phyloP scores from a whole-genome alignment of 176 grass and related monocot genomes.

The Triticum timopheevii region DNA sequence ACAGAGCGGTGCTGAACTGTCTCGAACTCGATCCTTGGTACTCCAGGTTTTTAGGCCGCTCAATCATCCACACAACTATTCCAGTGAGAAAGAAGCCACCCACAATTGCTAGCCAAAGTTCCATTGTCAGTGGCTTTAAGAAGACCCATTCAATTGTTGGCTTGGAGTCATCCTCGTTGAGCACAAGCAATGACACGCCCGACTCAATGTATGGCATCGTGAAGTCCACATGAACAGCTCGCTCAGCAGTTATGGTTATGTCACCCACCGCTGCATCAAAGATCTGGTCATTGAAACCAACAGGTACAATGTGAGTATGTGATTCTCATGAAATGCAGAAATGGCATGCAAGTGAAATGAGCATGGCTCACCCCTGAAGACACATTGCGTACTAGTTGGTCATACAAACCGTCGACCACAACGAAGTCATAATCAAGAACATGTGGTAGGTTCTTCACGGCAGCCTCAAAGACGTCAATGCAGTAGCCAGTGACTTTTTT shows the following conservation, averaged over 20 bases:
- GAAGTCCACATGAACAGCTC: constrained; percentile 50
- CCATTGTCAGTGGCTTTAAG: constrained; percentile 48
- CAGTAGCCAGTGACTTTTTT: constrained; percentile 42
- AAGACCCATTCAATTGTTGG: constrained; percentile 62
- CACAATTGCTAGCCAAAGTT: constrained; percentile 60
- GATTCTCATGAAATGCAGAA: not conserved
- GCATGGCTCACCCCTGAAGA: constrained; percentile 42
- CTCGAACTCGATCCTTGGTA: constrained; percentile 33
- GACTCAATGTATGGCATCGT: constrained; percentile 69
- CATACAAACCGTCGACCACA: constrained; percentile 36
- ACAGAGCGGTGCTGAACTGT: constrained; percentile 60
- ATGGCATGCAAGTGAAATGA: not conserved
- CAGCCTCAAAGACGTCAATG: constrained; percentile 63
- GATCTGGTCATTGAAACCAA: constrained; percentile 6
- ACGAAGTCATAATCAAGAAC: constrained; percentile 39
- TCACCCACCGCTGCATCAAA: constrained; percentile 71
- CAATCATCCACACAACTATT: constrained; percentile 68
- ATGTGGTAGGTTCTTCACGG: constrained; percentile 43
- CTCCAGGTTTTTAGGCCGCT: constrained; percentile 43
- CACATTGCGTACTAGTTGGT: constrained; percentile 59
- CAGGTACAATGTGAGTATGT: not conserved
- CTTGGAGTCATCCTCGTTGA: constrained; percentile 13
- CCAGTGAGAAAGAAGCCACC: constrained; percentile 57
- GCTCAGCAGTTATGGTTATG: constrained; percentile 45
- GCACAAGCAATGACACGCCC: constrained; percentile 62